Evolutionary conservation across 2,329 filamentous ascomycete genomes (phyloP).

Genomic region (Penicillium capsulatum): DNA sequence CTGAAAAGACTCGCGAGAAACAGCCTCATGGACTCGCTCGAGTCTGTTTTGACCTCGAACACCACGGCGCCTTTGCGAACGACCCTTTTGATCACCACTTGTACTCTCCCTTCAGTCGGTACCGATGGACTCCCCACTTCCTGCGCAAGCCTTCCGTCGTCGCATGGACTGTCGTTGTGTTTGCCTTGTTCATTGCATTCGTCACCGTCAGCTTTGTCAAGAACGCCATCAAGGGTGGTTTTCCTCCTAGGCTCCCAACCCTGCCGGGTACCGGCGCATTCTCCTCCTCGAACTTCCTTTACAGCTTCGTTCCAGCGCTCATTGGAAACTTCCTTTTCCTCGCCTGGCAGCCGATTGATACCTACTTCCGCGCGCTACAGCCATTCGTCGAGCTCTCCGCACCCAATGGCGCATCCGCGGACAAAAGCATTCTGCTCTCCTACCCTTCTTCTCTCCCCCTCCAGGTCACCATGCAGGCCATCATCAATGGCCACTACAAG

Average conservation of each 20-base stretch:
- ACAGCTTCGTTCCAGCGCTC: slow-evolving; percentile 60
- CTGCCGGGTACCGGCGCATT: slow-evolving; percentile 62
- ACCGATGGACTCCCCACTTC: slow-evolving; percentile 72
- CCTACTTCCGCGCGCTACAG: slow-evolving; percentile 56
- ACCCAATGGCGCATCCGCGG: slow-evolving; percentile 51
- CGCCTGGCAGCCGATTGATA: slow-evolving; percentile 56
- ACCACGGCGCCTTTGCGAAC: slow-evolving; percentile 34
- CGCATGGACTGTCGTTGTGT: slow-evolving; percentile 58
- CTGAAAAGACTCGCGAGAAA: slow-evolving; percentile 30
- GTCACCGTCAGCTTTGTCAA: slow-evolving; percentile 75
- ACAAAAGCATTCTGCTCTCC: slow-evolving; percentile 53
- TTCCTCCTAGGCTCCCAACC: slow-evolving; percentile 63
- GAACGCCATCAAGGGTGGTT: slow-evolving; percentile 62
- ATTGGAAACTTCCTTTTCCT: slow-evolving; percentile 59
- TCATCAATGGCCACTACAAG: slow-evolving; percentile 54
- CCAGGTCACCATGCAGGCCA: slow-evolving; percentile 50
- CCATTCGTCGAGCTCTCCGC: slow-evolving; percentile 55
- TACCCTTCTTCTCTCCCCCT: slow-evolving; percentile 55
- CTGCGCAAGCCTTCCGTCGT: slow-evolving; percentile 64
- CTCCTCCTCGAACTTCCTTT: slow-evolving; percentile 83
- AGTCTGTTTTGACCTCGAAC: slow-evolving; percentile 38
- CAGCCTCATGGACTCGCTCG: slow-evolving; percentile 32
- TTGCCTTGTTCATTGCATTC: slow-evolving; percentile 64
- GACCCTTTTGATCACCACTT: slow-evolving; percentile 50
- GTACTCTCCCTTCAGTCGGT: slow-evolving; percentile 52